Evolutionary conservation across 768 basidiomycete genomes (phyloP), one percentile per base, ranked within the genome.

Genomic region (Peribolospora kevripleyi): DNA sequence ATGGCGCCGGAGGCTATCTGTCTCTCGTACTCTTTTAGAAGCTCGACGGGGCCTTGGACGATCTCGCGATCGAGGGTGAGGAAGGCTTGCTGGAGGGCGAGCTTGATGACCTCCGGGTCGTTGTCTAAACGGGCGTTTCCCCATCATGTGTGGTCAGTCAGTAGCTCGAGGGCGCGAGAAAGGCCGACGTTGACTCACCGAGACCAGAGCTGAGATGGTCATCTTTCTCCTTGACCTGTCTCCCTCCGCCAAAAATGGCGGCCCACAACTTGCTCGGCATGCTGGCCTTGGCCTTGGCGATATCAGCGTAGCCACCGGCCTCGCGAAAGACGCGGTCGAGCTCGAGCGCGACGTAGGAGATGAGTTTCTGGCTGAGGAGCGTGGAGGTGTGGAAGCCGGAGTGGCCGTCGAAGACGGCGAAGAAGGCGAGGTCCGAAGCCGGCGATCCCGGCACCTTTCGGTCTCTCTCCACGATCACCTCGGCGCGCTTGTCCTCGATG

Each of bases 401-500:
- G 65, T 97, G 93, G 3, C 88, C 87, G 61, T 88, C 87, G 41
- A 63, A 53, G 42, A 63, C 57, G 11, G 60, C 56, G 54, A 59
- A 61, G 50, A 57, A 57, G 41, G 43, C 43, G 43, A 13, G 43
- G 43, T 45, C 43, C 43, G 43, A 45, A 45, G 43, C 7, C 43
- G 43, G 8, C 7, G 43, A 7, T 45, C 8, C 43, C 7, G 7
- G 43, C 43, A 7, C 43, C 7, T 45, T 7, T 13, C 43, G 43
- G 62, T 82, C 78, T 45, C 79, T 72, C 59, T 74, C 66, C 51
- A 91, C 69, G 58, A 87, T 70, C 55, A 79, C 77, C 57, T 74
- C 73, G 3, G 82, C 76, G 59, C 80, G 75, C 37, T 86, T 79
- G 65, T 98, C 93, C 68, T 98, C 93, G 52, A 93, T 79, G 6